Evolutionary conservation across 306 rosid genomes (phyloP).

Genomic region (Acmispon strigosus): DNA sequence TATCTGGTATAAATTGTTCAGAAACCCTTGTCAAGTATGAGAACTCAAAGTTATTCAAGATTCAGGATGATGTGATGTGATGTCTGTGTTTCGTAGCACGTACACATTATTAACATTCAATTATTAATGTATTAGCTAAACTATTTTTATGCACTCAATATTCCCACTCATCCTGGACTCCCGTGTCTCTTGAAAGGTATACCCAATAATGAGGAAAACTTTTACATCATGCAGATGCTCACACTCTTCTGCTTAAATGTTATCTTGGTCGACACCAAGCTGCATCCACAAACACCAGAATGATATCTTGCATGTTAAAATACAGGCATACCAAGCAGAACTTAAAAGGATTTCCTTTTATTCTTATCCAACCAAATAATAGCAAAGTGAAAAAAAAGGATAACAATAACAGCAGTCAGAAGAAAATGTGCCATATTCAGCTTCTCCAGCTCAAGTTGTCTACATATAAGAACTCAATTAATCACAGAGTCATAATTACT

Average conservation of each 20-base stretch:
- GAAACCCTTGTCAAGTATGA: not conserved
- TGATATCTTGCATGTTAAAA: not conserved
- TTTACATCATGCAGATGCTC: not conserved
- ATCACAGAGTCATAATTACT: not conserved
- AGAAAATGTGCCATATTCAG: conserved; percentile 16
- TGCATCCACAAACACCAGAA: not conserved
- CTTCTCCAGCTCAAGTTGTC: not conserved
- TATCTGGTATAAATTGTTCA: not conserved
- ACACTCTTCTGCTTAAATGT: conserved; percentile 7
- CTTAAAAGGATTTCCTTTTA: not conserved
- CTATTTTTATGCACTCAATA: not conserved
- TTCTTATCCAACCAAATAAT: not conserved
- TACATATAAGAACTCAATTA: conserved; percentile 4
- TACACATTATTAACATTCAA: not conserved
- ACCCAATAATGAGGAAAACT: not conserved
- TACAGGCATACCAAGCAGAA: not conserved
- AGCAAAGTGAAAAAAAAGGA: not conserved
- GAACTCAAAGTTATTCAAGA: conserved; percentile 8
- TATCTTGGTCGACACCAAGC: not conserved
- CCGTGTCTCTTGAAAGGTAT: not conserved
- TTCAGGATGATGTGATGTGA: not conserved
- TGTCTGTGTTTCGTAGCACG: not conserved
- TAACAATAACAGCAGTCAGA: not conserved
- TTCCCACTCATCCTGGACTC: not conserved
- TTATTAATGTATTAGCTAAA: not conserved